These are phyloP conservation scores for Claviceps africana DNA, from an alignment of 2,329 filamentous ascomycete species.

Conservation along the genomic window DNA sequence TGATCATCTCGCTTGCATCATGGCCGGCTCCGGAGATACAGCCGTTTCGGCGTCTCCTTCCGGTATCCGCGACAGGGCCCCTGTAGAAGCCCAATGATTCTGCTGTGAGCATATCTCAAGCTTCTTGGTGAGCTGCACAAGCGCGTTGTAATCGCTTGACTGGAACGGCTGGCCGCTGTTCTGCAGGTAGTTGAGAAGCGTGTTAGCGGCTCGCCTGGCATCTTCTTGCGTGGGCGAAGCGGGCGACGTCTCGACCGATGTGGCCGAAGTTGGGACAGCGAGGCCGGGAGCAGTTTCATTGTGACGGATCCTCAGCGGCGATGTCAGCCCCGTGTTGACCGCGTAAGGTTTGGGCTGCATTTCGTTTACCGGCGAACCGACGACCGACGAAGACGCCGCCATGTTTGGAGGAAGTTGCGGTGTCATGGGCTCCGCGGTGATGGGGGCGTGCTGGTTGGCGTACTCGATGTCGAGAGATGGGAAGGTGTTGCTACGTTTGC, in stretches of 20 bases:
- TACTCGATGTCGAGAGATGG: constrained; percentile 55
- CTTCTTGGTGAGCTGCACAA: constrained; percentile 77
- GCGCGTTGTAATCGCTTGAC: constrained; percentile 60
- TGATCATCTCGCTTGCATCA: constrained; percentile 18
- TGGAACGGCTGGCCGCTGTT: constrained; percentile 52
- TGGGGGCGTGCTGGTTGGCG: constrained; percentile 25
- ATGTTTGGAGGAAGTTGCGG: constrained; percentile 34
- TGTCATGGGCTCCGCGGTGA: constrained; percentile 29
- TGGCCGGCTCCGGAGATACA: constrained; percentile 11
- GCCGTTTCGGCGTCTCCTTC: constrained; percentile 41
- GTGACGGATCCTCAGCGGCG: constrained; percentile 21
- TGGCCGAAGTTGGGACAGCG: constrained; percentile 11
- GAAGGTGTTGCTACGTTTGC: constrained; percentile 65
- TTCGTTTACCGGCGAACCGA: constrained; percentile 38
- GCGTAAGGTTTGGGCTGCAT: constrained; percentile 26
- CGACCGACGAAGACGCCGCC: constrained; percentile 35
- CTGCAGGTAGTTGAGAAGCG: constrained; percentile 70
- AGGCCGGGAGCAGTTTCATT: constrained; percentile 24
- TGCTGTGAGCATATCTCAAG: constrained; percentile 51
- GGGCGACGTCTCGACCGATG: constrained; percentile 38
- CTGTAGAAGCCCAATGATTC: constrained; percentile 22
- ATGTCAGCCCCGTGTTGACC: constrained; percentile 29
- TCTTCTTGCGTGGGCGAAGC: constrained; percentile 71
- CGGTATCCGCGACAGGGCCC: constrained; percentile 40
- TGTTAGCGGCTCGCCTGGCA: constrained; percentile 65